Base-by-base conservation (phyloP, 495 filamentous ascomycete species). In the Penicillium odoratum region DNA sequence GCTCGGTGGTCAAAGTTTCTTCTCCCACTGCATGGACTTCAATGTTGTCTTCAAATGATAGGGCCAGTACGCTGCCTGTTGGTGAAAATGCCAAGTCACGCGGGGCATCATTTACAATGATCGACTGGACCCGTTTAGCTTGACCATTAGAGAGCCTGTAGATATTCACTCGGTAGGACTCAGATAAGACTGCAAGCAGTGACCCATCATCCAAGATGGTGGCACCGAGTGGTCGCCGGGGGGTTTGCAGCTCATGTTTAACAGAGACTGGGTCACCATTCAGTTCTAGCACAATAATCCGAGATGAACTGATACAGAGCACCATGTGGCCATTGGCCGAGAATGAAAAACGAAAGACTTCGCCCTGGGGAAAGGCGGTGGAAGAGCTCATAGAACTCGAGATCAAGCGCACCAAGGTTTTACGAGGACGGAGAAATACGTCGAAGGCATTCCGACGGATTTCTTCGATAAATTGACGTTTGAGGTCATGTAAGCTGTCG, bases 1-100 rank as follows among this genome's bases (percentile, higher is more conserved):
- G 76, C 57, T 92, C 85, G 4, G 87, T 88, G 18, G 83, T 76
- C 16, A 87, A 61, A 8, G 83, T 85, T 36, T 76, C 80, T 9
- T 85, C 76, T 36, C 82, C 85, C 18, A 96, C 71, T 6, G 91
- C 87, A 47, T 92, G 85, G 1, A 97, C 89, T 64, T 96, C 92
- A 57, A 97, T 92, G 13, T 88, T 89, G 31, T 89, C 88, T 62
- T 90, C 84, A 74, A 90, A 96, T 10, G 90, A 91, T n/a, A 91
- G 86, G 25, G 91, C 92, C 56, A 96, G 76, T 18, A 96, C 89
- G 44, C 85, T 81, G 21, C 91, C 92, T 48, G 85, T 87, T 1
- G 92, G 92, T 1, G 91, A 92, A 26, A 97, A 76, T 7, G 87
- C 85, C 58, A 97, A 87, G 42, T 88, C 83, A 56, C 88, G 82